Conservation (phyloP, 1,139 yeast species). For the Protomyces gravidus region DNA sequence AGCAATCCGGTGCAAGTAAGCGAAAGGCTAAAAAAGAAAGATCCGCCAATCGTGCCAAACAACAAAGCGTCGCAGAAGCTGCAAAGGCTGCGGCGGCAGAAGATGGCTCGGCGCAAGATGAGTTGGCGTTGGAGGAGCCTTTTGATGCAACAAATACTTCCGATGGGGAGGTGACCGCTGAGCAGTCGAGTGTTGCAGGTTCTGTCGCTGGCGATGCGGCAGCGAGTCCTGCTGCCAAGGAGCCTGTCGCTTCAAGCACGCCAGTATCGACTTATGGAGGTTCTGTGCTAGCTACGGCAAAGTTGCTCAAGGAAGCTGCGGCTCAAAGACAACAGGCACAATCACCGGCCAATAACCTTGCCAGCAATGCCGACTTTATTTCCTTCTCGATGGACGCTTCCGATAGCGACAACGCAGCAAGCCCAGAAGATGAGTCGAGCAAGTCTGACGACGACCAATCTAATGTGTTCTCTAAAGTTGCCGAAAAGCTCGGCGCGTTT, state of each 20-base stretch:
- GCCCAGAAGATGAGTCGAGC: slow-evolving; percentile 36
- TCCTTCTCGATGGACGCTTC: slow-evolving; percentile 51
- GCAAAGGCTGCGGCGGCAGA: not conserved
- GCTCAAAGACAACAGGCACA: not conserved
- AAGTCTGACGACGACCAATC: slow-evolving; percentile 40
- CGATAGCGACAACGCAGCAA: slow-evolving; percentile 33
- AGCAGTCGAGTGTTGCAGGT: not conserved
- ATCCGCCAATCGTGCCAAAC: not conserved
- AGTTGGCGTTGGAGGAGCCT: not conserved
- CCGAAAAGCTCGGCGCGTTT: slow-evolving; percentile 25
- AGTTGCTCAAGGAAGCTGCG: not conserved
- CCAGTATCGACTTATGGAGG: not conserved
- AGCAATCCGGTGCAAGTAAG: not conserved
- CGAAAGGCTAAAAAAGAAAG: slow-evolving; percentile 1
- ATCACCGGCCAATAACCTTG: not conserved
- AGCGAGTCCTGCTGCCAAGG: not conserved
- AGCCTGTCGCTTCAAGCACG: not conserved
- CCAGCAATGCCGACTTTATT: slow-evolving; percentile 50
- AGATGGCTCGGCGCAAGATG: not conserved
- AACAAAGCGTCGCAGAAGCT: not conserved
- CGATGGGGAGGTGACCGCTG: not conserved
- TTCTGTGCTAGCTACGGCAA: not conserved
- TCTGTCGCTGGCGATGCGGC: not conserved
- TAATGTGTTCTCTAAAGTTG: slow-evolving; percentile 12
- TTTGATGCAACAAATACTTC: not conserved